A percentile compares a stretch with the other conserved stretches of the same genome.
phyloP scores from a whole-genome alignment of 2,329 filamentous ascomycete species.

The Sordariomycetes sp. region DNA sequence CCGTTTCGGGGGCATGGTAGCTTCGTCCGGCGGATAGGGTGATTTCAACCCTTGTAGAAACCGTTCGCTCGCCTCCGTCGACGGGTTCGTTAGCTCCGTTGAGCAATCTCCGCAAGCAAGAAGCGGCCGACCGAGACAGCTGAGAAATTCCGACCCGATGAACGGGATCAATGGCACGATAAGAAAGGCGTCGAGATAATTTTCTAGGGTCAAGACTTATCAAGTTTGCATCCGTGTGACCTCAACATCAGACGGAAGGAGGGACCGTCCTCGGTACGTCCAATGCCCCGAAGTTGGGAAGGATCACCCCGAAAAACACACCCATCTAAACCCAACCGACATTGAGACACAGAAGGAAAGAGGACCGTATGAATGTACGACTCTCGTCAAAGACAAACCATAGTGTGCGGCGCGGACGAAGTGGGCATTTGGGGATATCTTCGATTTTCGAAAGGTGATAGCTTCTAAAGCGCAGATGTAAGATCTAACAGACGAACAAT shows the following conservation, averaged over 20 bases:
- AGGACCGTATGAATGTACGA: no score
- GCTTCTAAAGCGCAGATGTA: no score
- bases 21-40: background rate
- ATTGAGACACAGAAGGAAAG: background rate
- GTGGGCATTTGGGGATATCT: no score
- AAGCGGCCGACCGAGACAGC: background rate
- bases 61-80: no score
- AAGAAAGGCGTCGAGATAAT: background rate
- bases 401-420: no score
- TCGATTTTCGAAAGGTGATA: no score
- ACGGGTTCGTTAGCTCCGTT: no score
- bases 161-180: background rate
- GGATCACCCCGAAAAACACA: background rate
- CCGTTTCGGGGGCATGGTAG: constrained; percentile 3
- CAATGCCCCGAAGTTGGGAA: background rate
- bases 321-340: no score
- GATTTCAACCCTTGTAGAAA: background rate
- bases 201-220: background rate
- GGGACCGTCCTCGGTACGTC: background rate
- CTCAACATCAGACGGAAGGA: background rate
- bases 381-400: background rate
- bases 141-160: background rate
- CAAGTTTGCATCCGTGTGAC: background rate
- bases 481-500: no score
- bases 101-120: no score